Percentiles rank a stretch among this genome's conserved stretches.
Evolutionary conservation across 371 early-diverging fungal genomes (phyloP).

Genomic region (Lichtheimia hyalospora): DNA sequence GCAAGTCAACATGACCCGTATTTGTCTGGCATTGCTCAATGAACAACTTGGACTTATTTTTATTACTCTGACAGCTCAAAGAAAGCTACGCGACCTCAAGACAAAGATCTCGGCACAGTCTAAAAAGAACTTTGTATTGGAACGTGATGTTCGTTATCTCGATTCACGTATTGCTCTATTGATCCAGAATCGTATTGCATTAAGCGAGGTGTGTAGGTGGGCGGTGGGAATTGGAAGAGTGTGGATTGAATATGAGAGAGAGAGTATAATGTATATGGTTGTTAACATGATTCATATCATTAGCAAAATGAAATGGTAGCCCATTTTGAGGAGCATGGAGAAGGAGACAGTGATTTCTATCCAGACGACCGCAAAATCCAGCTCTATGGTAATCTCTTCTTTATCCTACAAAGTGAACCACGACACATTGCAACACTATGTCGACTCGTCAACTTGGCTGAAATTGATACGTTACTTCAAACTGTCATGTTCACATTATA

Average conservation of each 20-base stretch:
- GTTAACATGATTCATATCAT: too few relatives aligned
- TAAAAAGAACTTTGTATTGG: constrained; percentile 93
- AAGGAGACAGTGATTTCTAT: constrained; percentile 64
- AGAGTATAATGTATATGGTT: too few relatives aligned
- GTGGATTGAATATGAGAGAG: not conserved
- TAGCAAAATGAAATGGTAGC: constrained; percentile 79
- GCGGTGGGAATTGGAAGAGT: too few relatives aligned
- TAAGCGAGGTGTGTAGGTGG: constrained; percentile 66
- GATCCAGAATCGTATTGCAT: constrained; percentile 92
- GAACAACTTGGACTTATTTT: not conserved
- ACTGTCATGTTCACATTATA: constrained; percentile 96
- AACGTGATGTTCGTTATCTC: constrained; percentile 91
- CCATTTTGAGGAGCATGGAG: constrained; percentile 75
- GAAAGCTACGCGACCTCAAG: constrained; percentile 84
- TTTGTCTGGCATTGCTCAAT: too few relatives aligned
- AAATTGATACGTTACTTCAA: constrained; percentile 92
- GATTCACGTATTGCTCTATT: constrained; percentile 92
- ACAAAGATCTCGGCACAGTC: constrained; percentile 88
- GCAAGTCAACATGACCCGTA: constrained; percentile 14
- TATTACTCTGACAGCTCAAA: constrained; percentile 63
- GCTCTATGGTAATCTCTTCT: constrained; percentile 91
- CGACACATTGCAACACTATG: constrained; percentile 87
- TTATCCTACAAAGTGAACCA: constrained; percentile 90
- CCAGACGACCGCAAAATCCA: constrained; percentile 88
- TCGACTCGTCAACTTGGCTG: constrained; percentile 79